These are phyloP conservation scores for Colletotrichum chrysophilum DNA, from an alignment of 2,329 filamentous ascomycete genomes.

Conservation along the genomic window DNA sequence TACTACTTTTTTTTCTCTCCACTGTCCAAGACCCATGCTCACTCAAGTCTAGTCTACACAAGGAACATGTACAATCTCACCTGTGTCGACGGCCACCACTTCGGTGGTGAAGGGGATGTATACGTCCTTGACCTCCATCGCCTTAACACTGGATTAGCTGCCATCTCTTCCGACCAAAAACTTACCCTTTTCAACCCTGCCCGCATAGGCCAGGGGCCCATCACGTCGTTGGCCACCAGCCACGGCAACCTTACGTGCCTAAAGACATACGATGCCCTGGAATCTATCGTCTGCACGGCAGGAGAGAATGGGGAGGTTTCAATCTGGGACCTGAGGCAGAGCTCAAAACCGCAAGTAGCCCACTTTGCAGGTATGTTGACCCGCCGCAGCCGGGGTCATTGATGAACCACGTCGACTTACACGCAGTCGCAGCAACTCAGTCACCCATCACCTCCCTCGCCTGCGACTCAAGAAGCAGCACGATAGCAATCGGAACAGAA, in stretches of 20 bases:
- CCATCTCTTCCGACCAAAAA: conserved; percentile 74
- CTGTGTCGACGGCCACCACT: conserved; percentile 43
- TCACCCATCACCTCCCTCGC: conserved; percentile 69
- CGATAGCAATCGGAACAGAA: conserved; percentile 77
- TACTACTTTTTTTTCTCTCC: background rate
- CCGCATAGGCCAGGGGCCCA: conserved; percentile 56
- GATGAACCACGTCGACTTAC: conserved; percentile 21
- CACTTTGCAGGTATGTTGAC: conserved; percentile 49
- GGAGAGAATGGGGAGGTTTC: conserved; percentile 73
- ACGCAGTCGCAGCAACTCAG: conserved; percentile 40
- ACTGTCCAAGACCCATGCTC: background rate
- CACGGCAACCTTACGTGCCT: conserved; percentile 71
- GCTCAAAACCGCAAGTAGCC: conserved; percentile 42
- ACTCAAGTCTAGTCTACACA: background rate
- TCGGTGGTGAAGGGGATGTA: conserved; percentile 43
- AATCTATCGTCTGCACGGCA: conserved; percentile 67
- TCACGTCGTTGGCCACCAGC: conserved; percentile 52
- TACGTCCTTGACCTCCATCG: conserved; percentile 66
- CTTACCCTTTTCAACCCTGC: conserved; percentile 68
- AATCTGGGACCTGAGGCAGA: conserved; percentile 68
- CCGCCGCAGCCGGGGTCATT: background rate
- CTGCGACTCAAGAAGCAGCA: conserved; percentile 59
- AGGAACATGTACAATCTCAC: conserved; percentile 46
- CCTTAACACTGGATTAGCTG: conserved; percentile 57
- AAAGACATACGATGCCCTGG: conserved; percentile 55